Conservation (phyloP, 2,329 filamentous ascomycete genomes). For the Huntiella moniliformis region DNA sequence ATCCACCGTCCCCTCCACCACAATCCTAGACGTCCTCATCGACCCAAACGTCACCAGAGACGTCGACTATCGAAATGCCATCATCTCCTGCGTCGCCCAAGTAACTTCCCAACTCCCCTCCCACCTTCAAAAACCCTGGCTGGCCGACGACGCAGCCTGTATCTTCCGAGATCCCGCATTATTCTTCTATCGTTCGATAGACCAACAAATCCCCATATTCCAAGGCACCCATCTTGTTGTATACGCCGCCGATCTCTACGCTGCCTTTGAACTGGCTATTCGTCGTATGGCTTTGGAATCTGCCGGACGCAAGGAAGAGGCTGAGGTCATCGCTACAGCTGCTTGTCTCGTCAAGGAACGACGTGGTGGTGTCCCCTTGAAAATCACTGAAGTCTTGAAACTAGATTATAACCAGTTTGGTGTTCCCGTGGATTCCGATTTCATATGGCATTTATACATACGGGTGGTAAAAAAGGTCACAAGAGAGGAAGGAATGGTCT, state of each 20-base stretch:
- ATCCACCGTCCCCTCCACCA: slow-evolving; percentile 13
- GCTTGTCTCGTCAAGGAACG: no score
- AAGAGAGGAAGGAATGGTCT: no score
- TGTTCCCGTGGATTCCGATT: no score
- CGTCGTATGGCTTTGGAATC: no score
- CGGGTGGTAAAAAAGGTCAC: no score
- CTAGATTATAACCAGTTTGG: no score
- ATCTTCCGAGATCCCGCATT: not conserved
- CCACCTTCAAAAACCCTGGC: not conserved
- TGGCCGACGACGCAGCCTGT: not conserved
- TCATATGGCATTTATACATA: no score
- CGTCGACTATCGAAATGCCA: slow-evolving; percentile 13
- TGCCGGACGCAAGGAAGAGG: no score
- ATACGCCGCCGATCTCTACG: slow-evolving; percentile 13
- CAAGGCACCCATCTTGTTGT: slow-evolving; percentile 14
- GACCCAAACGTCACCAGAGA: slow-evolving; percentile 16
- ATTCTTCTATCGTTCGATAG: not conserved
- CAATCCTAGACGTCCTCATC: slow-evolving; percentile 15
- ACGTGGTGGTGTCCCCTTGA: no score
- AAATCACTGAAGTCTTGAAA: no score
- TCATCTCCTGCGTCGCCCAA: slow-evolving; percentile 1
- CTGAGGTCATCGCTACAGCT: no score
- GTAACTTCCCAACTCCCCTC: no score
- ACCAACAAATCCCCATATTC: slow-evolving; percentile 14
- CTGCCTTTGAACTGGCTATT: not conserved